A percentile compares a stretch with the other conserved stretches of the same genome.
Evolutionary conservation across 169 alveolate genomes (phyloP).

Genomic region (Babesia ovata): DNA sequence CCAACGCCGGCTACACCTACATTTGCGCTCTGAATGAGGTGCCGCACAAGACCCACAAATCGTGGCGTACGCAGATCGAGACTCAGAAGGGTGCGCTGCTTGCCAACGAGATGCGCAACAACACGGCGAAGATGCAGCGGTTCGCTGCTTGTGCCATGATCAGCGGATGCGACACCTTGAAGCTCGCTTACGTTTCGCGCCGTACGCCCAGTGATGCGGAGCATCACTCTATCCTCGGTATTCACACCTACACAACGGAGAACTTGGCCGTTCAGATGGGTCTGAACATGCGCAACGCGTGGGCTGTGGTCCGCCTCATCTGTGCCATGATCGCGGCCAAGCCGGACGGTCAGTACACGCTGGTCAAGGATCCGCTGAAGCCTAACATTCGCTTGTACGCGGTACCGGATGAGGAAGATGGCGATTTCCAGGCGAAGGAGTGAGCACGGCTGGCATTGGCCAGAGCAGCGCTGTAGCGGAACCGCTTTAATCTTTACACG

Average conservation of each 20-base stretch:
- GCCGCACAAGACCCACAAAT: conserved; percentile 80
- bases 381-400: conserved; percentile 84
- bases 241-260: conserved; percentile 86
- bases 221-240: conserved; percentile 79
- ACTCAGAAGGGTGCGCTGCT: conserved; percentile 87
- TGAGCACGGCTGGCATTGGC: neutral
- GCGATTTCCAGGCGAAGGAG: conserved; percentile 30
- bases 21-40: conserved; percentile 85
- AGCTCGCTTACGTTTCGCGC: conserved; percentile 85
- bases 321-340: conserved; percentile 77
- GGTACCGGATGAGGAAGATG: conserved; percentile 83
- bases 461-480: neutral
- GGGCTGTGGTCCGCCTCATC: conserved; percentile 87
- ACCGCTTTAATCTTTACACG: too few species aligned
- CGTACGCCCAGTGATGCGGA: conserved; percentile 85
- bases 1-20: conserved; percentile 76
- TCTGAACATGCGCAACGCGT: conserved; percentile 84
- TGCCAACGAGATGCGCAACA: conserved; percentile 87
- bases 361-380: conserved; percentile 88
- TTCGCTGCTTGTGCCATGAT: conserved; percentile 87
- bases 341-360: conserved; percentile 88
- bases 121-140: conserved; percentile 85
- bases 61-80: conserved; percentile 87
- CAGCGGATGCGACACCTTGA: conserved; percentile 87
- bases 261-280: conserved; percentile 90